Percentiles rank a stretch among this genome's conserved stretches.
Conservation (phyloP, 768 basidiomycete species). For the Podaxis sp. region DNA sequence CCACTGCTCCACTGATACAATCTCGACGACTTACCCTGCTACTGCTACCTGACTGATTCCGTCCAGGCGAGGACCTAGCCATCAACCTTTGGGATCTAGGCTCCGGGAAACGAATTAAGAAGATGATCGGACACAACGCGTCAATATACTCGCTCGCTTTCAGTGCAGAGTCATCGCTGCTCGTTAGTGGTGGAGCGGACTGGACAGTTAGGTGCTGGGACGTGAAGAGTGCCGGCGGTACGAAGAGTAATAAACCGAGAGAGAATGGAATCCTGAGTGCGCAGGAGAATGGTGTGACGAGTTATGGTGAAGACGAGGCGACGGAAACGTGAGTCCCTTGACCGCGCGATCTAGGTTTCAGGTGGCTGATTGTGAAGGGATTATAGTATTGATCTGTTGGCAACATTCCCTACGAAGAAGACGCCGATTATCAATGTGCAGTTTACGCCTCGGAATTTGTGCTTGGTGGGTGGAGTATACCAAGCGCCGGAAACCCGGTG, state of each 20-base stretch:
- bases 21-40: background rate
- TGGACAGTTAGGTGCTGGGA: conserved; percentile 99
- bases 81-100: conserved; percentile 97
- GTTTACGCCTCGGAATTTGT: conserved; percentile 93
- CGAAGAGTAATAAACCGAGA: conserved; percentile 46
- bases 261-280: conserved; percentile 45
- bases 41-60: background rate
- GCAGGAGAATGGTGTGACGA: conserved; percentile 24
- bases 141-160: conserved; percentile 91
- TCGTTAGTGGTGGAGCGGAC: conserved; percentile 91
- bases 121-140: conserved; percentile 91
- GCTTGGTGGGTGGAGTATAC: conserved; percentile 81
- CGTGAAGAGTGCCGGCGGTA: conserved; percentile 76
- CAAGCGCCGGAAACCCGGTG: conserved; percentile 53
- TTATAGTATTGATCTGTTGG: conserved; percentile 75
- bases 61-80: conserved; percentile 79
- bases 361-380: conserved; percentile 12
- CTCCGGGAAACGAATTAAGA: conserved; percentile 92
- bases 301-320: conserved; percentile 51
- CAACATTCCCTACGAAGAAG: conserved; percentile 94
- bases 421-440: conserved; percentile 92
- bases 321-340: conserved; percentile 67
- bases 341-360: background rate
- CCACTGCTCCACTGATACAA: conserved; percentile 5
- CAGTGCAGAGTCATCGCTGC: conserved; percentile 85